Conservation (phyloP, 2,329 filamentous ascomycete species). For the Pestalotiopsis sp. region DNA sequence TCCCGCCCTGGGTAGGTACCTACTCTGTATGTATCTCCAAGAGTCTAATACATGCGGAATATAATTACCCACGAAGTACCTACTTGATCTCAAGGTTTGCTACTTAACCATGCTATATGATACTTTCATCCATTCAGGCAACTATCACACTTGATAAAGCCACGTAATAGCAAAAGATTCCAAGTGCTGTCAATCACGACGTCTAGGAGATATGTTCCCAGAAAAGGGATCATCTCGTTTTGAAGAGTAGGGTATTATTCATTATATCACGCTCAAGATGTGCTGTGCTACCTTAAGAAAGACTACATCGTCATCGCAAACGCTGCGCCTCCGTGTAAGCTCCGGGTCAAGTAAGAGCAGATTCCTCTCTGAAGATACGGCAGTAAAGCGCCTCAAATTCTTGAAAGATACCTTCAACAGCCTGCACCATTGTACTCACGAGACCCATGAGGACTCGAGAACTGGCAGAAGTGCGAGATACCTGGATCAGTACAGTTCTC, state of each 20-base stretch:
- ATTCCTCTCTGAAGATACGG: neutral
- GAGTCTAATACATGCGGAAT: too few species aligned
- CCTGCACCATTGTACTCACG: neutral
- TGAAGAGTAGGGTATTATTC: neutral
- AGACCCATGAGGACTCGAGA: neutral
- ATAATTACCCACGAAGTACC: too few species aligned
- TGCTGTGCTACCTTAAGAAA: neutral
- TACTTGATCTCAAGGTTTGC: too few species aligned
- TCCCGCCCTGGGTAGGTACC: neutral
- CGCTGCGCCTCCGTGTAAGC: too few species aligned
- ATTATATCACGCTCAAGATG: neutral
- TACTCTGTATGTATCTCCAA: too few species aligned
- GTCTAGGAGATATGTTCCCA: too few species aligned
- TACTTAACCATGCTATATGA: too few species aligned
- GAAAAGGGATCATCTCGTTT: too few species aligned
- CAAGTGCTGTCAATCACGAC: neutral
- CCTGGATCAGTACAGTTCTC: constrained; percentile 24
- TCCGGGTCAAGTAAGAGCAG: neutral
- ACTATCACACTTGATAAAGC: neutral
- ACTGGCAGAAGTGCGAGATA: neutral
- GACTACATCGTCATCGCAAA: neutral
- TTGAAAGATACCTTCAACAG: neutral
- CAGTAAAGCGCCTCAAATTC: too few species aligned
- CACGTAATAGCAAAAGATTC: neutral
- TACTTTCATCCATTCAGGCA: too few species aligned